Evolutionary conservation across 495 filamentous ascomycete species (phyloP).

Genomic region (Paragyromitra xinjiangensis): DNA sequence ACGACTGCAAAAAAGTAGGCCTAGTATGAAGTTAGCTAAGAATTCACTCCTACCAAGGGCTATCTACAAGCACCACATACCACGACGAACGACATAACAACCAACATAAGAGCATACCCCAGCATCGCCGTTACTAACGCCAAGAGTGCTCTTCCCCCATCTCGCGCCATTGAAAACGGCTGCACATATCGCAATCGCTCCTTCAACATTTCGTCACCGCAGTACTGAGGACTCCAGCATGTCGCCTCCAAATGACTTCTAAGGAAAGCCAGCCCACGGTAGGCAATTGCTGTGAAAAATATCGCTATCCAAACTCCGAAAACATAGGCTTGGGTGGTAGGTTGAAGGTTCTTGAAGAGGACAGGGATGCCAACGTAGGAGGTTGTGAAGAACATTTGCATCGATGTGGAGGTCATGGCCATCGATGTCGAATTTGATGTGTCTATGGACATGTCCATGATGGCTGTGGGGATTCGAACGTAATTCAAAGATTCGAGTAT

Average conservation of each 20-base stretch:
- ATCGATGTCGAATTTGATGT: constrained; percentile 15
- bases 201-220: not conserved
- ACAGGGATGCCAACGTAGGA: constrained; percentile 17
- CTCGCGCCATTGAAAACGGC: constrained; percentile 31
- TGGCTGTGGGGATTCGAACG: not conserved
- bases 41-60: not conserved
- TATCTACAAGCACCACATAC: constrained; percentile 30
- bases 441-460: constrained; percentile 20
- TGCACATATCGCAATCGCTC: constrained; percentile 13
- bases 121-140: constrained; percentile 28
- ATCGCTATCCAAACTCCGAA: constrained; percentile 38
- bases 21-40: constrained; percentile 23
- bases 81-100: constrained; percentile 54
- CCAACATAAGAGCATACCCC: constrained; percentile 48
- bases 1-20: constrained; percentile 50
- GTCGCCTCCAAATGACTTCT: constrained; percentile 30
- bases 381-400: constrained; percentile 35
- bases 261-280: constrained; percentile 33
- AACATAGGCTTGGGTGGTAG: constrained; percentile 18
- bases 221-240: constrained; percentile 16
- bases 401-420: constrained; percentile 12
- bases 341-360: constrained; percentile 31
- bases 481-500: not conserved
- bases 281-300: constrained; percentile 33
- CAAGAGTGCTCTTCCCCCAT: constrained; percentile 31